Evolutionary conservation across 176 grass and related monocot genomes (phyloP), one percentile per base, ranked within the genome.

Genomic region (Avena sativa): DNA sequence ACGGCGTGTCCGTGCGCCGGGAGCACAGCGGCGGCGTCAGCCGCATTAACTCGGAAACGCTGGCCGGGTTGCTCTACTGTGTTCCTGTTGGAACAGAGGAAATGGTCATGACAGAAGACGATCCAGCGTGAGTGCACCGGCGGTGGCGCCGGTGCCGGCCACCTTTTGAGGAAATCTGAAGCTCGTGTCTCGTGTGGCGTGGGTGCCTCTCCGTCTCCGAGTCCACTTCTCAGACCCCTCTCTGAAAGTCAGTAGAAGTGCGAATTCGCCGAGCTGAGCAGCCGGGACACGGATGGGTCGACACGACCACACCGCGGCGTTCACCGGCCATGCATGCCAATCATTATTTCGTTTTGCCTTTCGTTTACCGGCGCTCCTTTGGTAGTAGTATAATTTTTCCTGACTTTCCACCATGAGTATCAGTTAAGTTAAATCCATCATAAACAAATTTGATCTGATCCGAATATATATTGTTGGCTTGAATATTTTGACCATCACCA

Each of bases 31-130:
- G 38, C 38, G 38, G 38, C 38, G 38, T 40, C 38, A 0, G 38
- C 38, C 40, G 40, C 5, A 43, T 43, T 43, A 43, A 68, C 44
- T 85, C 82, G 20, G 79, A 14, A 65, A 83, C 47, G 56, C 56
- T 38, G 78, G 38, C 74, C 52, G 14, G 62, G 62, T 26, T 1
- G 58, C 12, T 0, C 23, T 6, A 19, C 2, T 63, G 47, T 40
- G 53, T 4, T 30, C 25, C 0, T 65, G 62, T 26, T 30, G 34
- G 65, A 58, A 2, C 9, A 12, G 13, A 36, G 78, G 4, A 76
- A 86, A 68, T 23, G 59, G 70, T 85, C 83, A 69, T 34, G 16
- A n/a, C 62, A 26, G n/a, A 21, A 5, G 14, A 15, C 17, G 30
- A 9, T 68, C 25, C 21, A 12, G 61, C 12, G 61, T 26, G 4